Evolutionary conservation across 73 alveolate species (phyloP).

Genomic region (Tetrahymena malaccensis): DNA sequence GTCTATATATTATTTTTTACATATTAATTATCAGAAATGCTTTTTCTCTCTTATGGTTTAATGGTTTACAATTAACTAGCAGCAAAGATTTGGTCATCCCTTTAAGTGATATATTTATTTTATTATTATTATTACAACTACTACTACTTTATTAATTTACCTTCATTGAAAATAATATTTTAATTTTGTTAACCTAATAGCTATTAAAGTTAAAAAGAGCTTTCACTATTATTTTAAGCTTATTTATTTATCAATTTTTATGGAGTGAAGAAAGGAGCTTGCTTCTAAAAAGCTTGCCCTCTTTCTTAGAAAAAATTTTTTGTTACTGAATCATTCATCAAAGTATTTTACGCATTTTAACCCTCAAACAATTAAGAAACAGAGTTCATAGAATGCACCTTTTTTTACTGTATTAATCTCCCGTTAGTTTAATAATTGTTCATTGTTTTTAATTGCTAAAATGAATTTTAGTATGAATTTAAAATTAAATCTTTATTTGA

Average conservation of each 20-base stretch:
- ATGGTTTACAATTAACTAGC: neutral
- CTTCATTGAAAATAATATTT: neutral
- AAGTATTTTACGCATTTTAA: neutral
- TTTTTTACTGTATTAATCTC: neutral
- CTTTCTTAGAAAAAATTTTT: neutral
- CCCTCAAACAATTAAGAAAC: neutral
- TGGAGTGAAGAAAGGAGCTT: neutral
- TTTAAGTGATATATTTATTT: too few species aligned
- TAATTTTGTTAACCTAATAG: neutral
- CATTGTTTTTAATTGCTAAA: too few species aligned
- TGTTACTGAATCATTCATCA: neutral
- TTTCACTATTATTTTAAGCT: neutral
- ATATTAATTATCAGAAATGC: neutral
- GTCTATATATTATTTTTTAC: neutral
- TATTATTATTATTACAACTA: too few species aligned
- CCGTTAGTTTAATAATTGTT: neutral
- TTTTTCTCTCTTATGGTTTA: neutral
- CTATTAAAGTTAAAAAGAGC: neutral
- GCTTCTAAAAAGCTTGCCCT: neutral
- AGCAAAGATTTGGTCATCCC: neutral
- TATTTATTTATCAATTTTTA: too few species aligned
- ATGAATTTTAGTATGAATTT: neutral
- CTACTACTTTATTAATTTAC: neutral
- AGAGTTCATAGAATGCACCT: neutral
- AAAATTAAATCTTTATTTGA: neutral